phyloP scores from a whole-genome alignment of 2,329 filamentous ascomycete species.

The Epicoccum nigrum region DNA sequence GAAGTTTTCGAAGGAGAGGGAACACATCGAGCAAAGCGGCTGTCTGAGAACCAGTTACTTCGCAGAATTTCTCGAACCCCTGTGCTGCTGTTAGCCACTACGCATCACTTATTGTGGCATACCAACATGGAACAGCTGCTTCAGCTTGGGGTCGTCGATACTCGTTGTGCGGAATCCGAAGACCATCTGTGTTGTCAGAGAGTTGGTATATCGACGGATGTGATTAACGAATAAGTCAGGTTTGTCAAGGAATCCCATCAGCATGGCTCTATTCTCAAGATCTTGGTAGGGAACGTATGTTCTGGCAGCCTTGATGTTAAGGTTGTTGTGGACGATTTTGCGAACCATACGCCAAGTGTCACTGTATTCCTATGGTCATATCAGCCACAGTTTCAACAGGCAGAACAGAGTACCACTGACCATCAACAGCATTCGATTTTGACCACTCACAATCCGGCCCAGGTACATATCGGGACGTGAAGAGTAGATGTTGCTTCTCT shows the following conservation, averaged over 20 bases:
- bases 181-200: constrained; percentile 57
- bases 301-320: constrained; percentile 28
- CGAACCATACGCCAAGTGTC: constrained; percentile 24
- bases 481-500: constrained; percentile 58
- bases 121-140: constrained; percentile 22
- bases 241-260: constrained; percentile 55
- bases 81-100: constrained; percentile 22
- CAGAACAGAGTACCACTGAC: not conserved
- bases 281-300: constrained; percentile 58
- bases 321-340: constrained; percentile 25
- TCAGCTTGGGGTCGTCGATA: constrained; percentile 24
- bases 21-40: constrained; percentile 56
- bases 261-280: constrained; percentile 62
- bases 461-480: constrained; percentile 48
- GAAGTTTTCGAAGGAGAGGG: constrained; percentile 53
- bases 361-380: constrained; percentile 17
- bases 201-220: constrained; percentile 56
- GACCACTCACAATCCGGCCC: not conserved
- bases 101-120: constrained; percentile 13
- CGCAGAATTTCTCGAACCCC: constrained; percentile 51
- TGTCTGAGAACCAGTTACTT: constrained; percentile 50
- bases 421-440: not conserved
- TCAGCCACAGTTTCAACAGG: not conserved
- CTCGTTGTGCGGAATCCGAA: constrained; percentile 50
- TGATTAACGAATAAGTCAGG: constrained; percentile 54